phyloP scores from a whole-genome alignment of 2,329 filamentous ascomycete species.

The Colletotrichum melonis region DNA sequence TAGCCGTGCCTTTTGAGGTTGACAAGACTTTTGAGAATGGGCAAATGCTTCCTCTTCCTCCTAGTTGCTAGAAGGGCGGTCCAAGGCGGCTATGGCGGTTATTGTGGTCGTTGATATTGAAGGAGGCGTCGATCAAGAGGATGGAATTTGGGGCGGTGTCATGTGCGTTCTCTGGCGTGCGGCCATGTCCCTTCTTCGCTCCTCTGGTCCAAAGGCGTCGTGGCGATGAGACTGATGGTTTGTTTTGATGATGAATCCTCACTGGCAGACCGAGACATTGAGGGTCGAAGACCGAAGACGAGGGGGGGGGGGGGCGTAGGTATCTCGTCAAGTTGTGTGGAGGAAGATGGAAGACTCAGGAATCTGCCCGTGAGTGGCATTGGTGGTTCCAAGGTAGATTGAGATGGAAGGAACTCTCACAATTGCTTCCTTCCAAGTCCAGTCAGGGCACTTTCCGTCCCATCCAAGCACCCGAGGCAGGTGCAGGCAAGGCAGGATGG shows the following conservation, averaged over 20 bases:
- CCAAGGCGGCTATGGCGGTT: neutral
- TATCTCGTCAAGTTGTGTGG: neutral
- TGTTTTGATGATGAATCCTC: slow-evolving; percentile 25
- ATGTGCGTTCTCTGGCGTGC: slow-evolving; percentile 11
- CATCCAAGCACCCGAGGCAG: neutral
- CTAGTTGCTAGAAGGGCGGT: neutral
- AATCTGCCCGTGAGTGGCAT: neutral
- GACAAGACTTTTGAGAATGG: neutral
- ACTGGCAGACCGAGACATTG: neutral
- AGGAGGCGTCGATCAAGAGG: slow-evolving; percentile 9
- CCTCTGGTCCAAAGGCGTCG: neutral
- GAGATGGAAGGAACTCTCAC: neutral
- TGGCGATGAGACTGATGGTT: neutral
- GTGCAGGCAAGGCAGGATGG: neutral
- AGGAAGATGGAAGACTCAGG: too few relatives aligned
- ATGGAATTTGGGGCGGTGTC: slow-evolving; percentile 8
- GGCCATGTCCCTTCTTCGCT: slow-evolving; percentile 12
- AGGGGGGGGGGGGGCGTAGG: neutral
- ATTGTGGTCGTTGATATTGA: neutral
- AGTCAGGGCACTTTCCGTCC: neutral
- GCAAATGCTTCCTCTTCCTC: neutral
- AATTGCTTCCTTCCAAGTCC: too few relatives aligned
- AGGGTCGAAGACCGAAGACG: neutral
- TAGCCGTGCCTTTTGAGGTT: neutral
- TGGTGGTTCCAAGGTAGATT: neutral